Evolutionary conservation across 2,329 filamentous ascomycete species (phyloP), one percentile per base, ranked within the genome.

Genomic region (Pseudopithomyces maydicus): DNA sequence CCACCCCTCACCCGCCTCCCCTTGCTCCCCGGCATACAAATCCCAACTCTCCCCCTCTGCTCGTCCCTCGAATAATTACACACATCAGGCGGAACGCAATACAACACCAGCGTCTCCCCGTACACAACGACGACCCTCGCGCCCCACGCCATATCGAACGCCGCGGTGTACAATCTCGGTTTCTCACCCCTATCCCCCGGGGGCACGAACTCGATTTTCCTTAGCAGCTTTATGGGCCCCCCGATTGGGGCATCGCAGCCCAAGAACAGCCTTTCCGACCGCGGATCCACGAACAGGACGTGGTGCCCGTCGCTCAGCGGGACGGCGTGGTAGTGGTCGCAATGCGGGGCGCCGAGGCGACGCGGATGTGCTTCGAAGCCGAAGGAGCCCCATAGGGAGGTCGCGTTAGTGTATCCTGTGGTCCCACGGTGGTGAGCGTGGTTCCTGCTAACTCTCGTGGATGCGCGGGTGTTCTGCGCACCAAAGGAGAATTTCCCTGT

Each of bases 301-400:
- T 90, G 86, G 54, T 83, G 77, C 1, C 87, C 87, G 68, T 90
- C 88, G 58, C 85, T 87, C 38, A 90, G 70, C 3, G 88, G 87
- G 12, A 88, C 74, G 2, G 87, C 86, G 44, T 82, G 82, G 64
- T 86, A 88, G 64, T 89, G 85, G 65, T 89, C 85, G 33, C 81
- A 81, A 23, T 32, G 57, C 0, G 55, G 56, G 17, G 53, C 49
- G 1, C 36, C 55, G 14, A 58, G 41, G 2, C 47, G 57, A 11
- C 52, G 52, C 10, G 58, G 54, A 20, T 44, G 51, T 17, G 42
- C 59, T n/a, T 70, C 66, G 32, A 65, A 66, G 8, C 61, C 64
- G 45, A 67, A 67, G 5, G 67, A 64, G 11, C 58, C 61, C 63
- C 64, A 70, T 17, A 65, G 63, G 2, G 63, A 63, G 43, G 56